A percentile compares a stretch with the other conserved stretches of the same genome.
These are phyloP conservation scores for Chrysoporthe cubensis DNA, from an alignment of 2,329 filamentous ascomycete genomes.

Conservation along the genomic window DNA sequence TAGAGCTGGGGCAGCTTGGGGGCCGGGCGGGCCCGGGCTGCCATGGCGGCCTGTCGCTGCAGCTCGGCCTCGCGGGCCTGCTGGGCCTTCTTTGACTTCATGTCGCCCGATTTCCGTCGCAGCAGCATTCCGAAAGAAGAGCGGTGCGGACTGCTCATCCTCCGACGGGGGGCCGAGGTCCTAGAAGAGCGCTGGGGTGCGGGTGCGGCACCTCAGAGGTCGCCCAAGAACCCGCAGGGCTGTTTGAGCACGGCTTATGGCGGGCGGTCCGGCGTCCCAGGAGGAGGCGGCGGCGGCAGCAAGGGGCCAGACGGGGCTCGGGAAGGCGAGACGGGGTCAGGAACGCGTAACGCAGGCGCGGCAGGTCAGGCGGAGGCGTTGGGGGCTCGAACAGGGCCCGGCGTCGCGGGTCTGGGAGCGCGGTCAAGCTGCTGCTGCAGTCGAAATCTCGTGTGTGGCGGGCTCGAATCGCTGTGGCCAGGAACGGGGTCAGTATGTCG, in stretches of 20 bases:
- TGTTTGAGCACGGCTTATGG: too few species aligned
- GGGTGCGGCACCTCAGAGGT: neutral
- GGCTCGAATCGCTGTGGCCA: neutral
- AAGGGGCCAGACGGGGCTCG: neutral
- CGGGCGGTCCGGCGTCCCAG: neutral
- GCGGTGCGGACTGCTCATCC: constrained; percentile 45
- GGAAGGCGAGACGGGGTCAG: constrained; percentile 3
- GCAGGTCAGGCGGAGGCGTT: too few species aligned
- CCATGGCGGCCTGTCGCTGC: constrained; percentile 51
- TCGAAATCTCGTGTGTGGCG: too few species aligned
- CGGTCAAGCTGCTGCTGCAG: too few species aligned
- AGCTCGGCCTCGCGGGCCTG: constrained; percentile 58
- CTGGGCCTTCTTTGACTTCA: constrained; percentile 63
- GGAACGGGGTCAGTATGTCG: constrained; percentile 17
- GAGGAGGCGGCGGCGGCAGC: neutral
- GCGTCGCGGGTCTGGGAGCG: too few species aligned
- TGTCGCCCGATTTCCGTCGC: constrained; percentile 69
- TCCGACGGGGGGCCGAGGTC: constrained; percentile 6
- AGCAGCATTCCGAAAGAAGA: constrained; percentile 63
- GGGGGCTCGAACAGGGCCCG: too few species aligned
- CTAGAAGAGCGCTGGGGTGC: constrained; percentile 26
- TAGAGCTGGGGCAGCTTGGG: constrained; percentile 58
- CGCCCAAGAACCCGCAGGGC: too few species aligned
- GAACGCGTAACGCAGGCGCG: neutral
- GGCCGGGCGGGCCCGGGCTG: constrained; percentile 49